Base-by-base conservation (phyloP, 352 stramenopile species). In the Thraustochytrium striatum region DNA sequence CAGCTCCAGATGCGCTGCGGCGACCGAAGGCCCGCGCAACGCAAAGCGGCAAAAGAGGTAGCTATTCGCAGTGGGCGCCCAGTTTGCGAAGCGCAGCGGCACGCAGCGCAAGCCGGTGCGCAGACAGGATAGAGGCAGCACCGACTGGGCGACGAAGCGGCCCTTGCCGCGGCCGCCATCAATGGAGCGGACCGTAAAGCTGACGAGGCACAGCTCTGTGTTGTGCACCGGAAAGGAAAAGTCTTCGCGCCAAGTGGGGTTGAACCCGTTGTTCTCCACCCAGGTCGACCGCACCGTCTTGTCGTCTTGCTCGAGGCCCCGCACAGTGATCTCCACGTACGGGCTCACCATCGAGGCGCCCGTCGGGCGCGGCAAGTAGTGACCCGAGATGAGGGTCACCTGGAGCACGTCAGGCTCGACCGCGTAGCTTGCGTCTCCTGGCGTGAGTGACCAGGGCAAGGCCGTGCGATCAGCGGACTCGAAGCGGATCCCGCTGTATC, bases 221-320 rank as follows among this genome's bases (percentile, higher is more conserved):
- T 72, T 72, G 36, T 80, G 70, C 13, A 80, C 35, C n/a, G 13
- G 7, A 16, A 80, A 80, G 32, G 28, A 16, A 39, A 75, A 80
- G 16, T 25, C 33, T 25, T 86, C 79, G 57, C 84, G 79, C 82
- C 82, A 90, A n/a, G 81, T 41, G 32, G 86, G 86, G 73, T 89
- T 86, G 58, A 88, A 87, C 13, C 86, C 83, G 43, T 90, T 89
- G 83, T 89, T 82, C 25, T 84, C 28, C 35, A 88, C 72, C 38
- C 65, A 72, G 19, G 44, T 75, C 65, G 65, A 75, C 21, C 65
- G 65, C 28, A 79, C 36, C 13, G 82, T 87, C 21, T 73, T 82
- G 19, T 73, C 41, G 61, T 85, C 50, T 75, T 78, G 21, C 21
- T 61, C 32, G 72, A 69, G 2, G 28, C 65, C 84, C 33, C 79